Evolutionary conservation across 306 rosid genomes (phyloP), one percentile per base, ranked within the genome.

Genomic region (Mucuna pruriens): DNA sequence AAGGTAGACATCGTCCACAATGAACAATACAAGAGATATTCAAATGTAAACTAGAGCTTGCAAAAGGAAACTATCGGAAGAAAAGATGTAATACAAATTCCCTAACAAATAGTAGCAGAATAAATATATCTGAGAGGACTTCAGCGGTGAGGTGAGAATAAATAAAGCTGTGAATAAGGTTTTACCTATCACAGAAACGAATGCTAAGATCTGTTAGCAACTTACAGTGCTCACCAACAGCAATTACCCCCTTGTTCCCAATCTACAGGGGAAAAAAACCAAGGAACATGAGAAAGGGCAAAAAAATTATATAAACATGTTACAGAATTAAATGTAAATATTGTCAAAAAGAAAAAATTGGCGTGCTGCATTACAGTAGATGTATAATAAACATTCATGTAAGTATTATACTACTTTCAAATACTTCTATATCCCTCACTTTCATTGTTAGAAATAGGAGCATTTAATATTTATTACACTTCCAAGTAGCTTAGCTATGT

Each of bases 121-220:
- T 9, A 61, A 57, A 75, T 72, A 44, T 39, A 23, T 33, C 61
- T 0, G 2, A 48, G 55, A 78, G 29, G 78, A 79, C 54, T 87
- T 60, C 54, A 34, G 42, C 7, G 9, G 22, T 79, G 39, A 68
- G 33, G 78, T n/a, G 49, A 10, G 17, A 76, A 73, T 20, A 61
- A 69, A 70, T 13, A 76, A 40, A 44, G 31, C 49, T 26, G 46
- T 13, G 44, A 72, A 80, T 70, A 66, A 68, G 80, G 73, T 31
- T 66, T 85, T 87, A 95, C 99, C 98, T 92, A 63, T 95, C 98
- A 84, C 99, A 95, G 79, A 91, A 95, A 39, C 88, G 89, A 76
- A 95, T 93, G 92, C 97, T 95, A 52, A 95, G 96, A 84, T 91
- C 94, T 29, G 87, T 92, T 45, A 93, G 94, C 42, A 80, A 87